Conservation (phyloP, 768 basidiomycete species). For the Rhizopogon salebrosus region DNA sequence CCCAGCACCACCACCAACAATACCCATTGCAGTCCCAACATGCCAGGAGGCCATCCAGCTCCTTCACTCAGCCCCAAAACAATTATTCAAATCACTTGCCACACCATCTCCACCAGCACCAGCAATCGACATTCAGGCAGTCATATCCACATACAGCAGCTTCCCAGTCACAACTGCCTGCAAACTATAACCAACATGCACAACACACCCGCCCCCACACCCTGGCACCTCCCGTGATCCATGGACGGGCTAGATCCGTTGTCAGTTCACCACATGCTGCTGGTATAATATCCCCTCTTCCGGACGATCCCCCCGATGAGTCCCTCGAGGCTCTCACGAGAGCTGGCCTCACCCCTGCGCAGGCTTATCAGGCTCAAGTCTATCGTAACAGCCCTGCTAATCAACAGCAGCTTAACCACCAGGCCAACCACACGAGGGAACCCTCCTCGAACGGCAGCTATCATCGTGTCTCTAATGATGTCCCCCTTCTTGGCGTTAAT, state of each 20-base stretch:
- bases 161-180: slow-evolving; percentile 16
- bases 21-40: slow-evolving; percentile 34
- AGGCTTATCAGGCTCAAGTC: slow-evolving; percentile 78
- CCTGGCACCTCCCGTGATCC: slow-evolving; percentile 35
- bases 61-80: slow-evolving; percentile 26
- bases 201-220: slow-evolving; percentile 19
- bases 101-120: slow-evolving; percentile 17
- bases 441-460: slow-evolving; percentile 23
- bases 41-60: slow-evolving; percentile 46
- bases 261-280: slow-evolving; percentile 36
- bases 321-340: slow-evolving; percentile 38
- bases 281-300: slow-evolving; percentile 41
- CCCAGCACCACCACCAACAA: slow-evolving; percentile 30
- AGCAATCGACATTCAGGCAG: slow-evolving; percentile 29
- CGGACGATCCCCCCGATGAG: slow-evolving; percentile 46
- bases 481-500: slow-evolving; percentile 36
- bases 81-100: slow-evolving; percentile 7
- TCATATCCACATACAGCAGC: slow-evolving; percentile 31
- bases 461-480: slow-evolving; percentile 18
- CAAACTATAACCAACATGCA: slow-evolving; percentile 12
- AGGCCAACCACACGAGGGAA: slow-evolving; percentile 20
- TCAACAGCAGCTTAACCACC: slow-evolving; percentile 15
- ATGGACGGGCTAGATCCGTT: slow-evolving; percentile 47
- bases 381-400: slow-evolving; percentile 42
- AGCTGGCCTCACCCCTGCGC: slow-evolving; percentile 65